phyloP scores from a whole-genome alignment of 1,139 yeast genomes.

The Saccharomyces uvarum region DNA sequence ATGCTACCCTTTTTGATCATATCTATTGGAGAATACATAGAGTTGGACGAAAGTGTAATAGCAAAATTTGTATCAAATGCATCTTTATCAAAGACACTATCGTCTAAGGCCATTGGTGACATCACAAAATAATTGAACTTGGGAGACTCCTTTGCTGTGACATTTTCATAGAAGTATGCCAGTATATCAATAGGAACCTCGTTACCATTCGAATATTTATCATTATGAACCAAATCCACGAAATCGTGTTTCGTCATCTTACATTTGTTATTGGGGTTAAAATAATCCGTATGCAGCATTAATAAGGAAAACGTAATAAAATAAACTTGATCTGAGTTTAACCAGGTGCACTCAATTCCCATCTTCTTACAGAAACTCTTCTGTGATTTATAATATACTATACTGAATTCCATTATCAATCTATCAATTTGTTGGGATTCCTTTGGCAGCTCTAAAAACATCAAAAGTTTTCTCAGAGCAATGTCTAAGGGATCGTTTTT shows the following conservation, averaged over 20 bases:
- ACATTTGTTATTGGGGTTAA: slow-evolving; percentile 53
- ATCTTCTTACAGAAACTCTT: slow-evolving; percentile 4
- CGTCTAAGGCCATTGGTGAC: background rate
- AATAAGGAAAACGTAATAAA: slow-evolving; percentile 52
- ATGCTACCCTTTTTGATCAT: background rate
- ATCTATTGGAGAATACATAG: slow-evolving; percentile 3
- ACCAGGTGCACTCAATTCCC: slow-evolving; percentile 23
- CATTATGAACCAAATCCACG: slow-evolving; percentile 36
- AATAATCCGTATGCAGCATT: slow-evolving; percentile 62
- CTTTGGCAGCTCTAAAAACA: slow-evolving; percentile 50
- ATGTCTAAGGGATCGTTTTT: slow-evolving; percentile 51
- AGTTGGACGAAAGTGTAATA: slow-evolving; percentile 4
- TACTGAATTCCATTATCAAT: slow-evolving; percentile 48
- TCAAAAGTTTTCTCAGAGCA: slow-evolving; percentile 49
- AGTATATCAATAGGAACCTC: slow-evolving; percentile 36
- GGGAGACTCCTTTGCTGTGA: slow-evolving; percentile 48
- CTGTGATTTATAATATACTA: slow-evolving; percentile 38
- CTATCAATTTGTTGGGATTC: slow-evolving; percentile 71
- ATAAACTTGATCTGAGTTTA: slow-evolving; percentile 44
- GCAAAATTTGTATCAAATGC: slow-evolving; percentile 1
- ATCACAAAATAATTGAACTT: slow-evolving; percentile 13
- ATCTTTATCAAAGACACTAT: background rate
- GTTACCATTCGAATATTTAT: slow-evolving; percentile 34
- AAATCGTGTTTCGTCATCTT: slow-evolving; percentile 60
- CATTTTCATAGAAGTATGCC: slow-evolving; percentile 56